phyloP scores from a whole-genome alignment of 2,329 filamentous ascomycete genomes.

The Golovinomyces cichoracearum region DNA sequence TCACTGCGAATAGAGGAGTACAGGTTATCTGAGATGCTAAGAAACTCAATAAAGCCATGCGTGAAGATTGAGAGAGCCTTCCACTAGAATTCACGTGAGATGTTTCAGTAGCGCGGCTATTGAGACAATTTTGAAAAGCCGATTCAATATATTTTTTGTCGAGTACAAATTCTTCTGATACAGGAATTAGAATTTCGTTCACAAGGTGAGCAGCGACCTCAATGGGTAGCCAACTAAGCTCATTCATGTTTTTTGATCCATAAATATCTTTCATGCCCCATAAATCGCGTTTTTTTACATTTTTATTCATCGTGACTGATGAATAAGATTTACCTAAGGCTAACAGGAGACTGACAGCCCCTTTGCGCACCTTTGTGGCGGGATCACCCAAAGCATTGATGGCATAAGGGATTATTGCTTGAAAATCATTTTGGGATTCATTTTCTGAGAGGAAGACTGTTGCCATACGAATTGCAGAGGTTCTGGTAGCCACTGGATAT shows the following conservation, averaged over 20 bases:
- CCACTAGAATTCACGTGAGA: conserved; percentile 21
- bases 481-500: conserved; percentile 41
- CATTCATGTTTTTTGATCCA: conserved; percentile 23
- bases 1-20: conserved; percentile 43
- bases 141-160: conserved; percentile 45
- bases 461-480: conserved; percentile 40
- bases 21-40: conserved; percentile 45
- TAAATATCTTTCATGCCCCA: conserved; percentile 46
- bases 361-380: conserved; percentile 48
- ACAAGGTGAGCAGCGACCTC: conserved; percentile 36
- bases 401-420: conserved; percentile 60
- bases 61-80: conserved; percentile 29
- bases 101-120: conserved; percentile 21
- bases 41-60: conserved; percentile 41
- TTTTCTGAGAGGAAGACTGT: conserved; percentile 28
- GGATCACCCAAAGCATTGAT: conserved; percentile 49
- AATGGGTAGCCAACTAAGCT: conserved; percentile 29
- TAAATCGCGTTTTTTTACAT: conserved; percentile 15
- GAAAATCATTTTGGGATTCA: conserved; percentile 36
- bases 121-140: conserved; percentile 33
- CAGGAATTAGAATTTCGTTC: conserved; percentile 40
- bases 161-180: conserved; percentile 63
- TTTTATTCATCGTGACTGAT: conserved; percentile 18
- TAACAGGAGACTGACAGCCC: conserved; percentile 41
- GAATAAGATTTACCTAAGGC: conserved; percentile 27